A percentile compares a stretch with the other conserved stretches of the same genome.
phyloP scores from a whole-genome alignment of 768 basidiomycete species.

The Tulasnella calospora region DNA sequence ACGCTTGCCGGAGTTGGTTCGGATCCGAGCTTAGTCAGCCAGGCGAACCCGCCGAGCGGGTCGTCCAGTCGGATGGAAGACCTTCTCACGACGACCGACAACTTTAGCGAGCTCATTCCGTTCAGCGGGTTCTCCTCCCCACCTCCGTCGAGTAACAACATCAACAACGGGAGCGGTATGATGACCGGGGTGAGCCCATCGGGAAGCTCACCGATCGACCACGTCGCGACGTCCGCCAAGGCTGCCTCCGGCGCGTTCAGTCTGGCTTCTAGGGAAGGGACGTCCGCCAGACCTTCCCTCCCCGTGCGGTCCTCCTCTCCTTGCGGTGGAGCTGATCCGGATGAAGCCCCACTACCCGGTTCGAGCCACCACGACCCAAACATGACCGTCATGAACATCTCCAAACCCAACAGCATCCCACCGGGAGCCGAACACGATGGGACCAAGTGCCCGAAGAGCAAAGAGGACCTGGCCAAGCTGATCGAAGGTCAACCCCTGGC shows the following conservation, averaged over 20 bases:
- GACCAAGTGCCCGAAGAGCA: constrained; percentile 50
- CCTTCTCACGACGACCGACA: constrained; percentile 14
- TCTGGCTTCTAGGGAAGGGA: neutral
- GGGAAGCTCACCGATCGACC: constrained; percentile 12
- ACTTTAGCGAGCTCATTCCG: constrained; percentile 23
- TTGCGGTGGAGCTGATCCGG: constrained; percentile 15
- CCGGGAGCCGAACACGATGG: constrained; percentile 32
- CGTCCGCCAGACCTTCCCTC: constrained; percentile 33
- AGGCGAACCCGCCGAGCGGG: neutral
- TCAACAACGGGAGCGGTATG: neutral
- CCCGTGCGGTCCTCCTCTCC: constrained; percentile 36
- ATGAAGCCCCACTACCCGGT: constrained; percentile 25
- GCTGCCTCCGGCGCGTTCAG: constrained; percentile 11
- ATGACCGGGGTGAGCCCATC: neutral
- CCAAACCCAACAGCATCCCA: constrained; percentile 27
- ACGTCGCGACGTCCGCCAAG: neutral
- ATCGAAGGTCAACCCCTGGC: constrained; percentile 38
- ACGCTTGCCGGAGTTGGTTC: constrained; percentile 1
- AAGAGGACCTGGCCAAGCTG: constrained; percentile 46
- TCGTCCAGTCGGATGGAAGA: constrained; percentile 17
- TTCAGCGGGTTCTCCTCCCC: constrained; percentile 21
- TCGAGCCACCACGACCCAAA: constrained; percentile 31
- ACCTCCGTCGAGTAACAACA: neutral
- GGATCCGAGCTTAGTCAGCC: neutral
- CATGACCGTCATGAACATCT: constrained; percentile 44